phyloP scores from a whole-genome alignment of 2,329 filamentous ascomycete genomes.

The Pseudopyrenochaeta lycopersici region DNA sequence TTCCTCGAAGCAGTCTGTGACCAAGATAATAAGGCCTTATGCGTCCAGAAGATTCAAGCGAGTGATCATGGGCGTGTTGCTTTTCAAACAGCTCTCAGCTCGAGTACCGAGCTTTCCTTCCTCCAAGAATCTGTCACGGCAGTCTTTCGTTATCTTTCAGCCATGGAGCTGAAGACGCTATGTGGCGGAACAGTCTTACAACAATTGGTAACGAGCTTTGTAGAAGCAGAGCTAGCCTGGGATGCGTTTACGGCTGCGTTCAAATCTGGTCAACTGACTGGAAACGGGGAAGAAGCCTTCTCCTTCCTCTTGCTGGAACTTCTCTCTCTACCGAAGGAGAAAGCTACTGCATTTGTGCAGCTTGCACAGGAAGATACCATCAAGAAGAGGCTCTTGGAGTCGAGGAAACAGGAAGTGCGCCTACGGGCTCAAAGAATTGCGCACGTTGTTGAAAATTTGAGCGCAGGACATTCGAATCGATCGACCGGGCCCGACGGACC shows the following conservation, averaged over 20 bases:
- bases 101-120: not conserved
- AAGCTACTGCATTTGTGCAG: not conserved
- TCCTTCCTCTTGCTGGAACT: not conserved
- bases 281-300: not conserved
- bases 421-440: not conserved
- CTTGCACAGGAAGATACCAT: not conserved
- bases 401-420: not conserved
- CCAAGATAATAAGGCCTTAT: not conserved
- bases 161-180: not conserved
- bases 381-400: not conserved
- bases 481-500: conserved; percentile 46
- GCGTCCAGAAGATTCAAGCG: not conserved
- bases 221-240: not conserved
- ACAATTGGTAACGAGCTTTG: not conserved
- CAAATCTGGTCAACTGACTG: not conserved
- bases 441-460: not conserved
- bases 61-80: not conserved
- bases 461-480: not conserved
- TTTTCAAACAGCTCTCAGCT: not conserved
- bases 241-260: not conserved
- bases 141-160: not conserved
- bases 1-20: not conserved
- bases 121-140: not conserved
- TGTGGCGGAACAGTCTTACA: not conserved
- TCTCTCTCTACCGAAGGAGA: not conserved